Evolutionary conservation across 2,329 filamentous ascomycete species (phyloP).

Genomic region (Hypoxylon sp.): DNA sequence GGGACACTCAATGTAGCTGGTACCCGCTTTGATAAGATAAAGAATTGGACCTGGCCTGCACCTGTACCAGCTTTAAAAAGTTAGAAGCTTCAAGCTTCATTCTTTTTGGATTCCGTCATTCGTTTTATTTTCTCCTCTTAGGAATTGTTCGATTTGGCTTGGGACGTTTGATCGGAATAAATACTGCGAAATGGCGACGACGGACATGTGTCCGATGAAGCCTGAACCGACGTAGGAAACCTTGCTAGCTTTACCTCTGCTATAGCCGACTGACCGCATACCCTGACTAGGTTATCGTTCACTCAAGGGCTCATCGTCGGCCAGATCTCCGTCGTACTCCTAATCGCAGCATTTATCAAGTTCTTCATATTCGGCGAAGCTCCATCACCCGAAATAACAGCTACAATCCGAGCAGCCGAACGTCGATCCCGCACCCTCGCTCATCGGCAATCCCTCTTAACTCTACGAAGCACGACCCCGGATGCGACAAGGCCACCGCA

Average conservation of each 20-base stretch:
- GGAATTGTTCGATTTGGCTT: slow-evolving; percentile 8
- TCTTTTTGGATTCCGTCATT: slow-evolving; percentile 11
- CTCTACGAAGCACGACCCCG: slow-evolving; percentile 62
- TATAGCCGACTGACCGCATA: slow-evolving; percentile 40
- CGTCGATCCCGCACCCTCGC: slow-evolving; percentile 79
- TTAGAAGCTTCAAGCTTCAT: slow-evolving; percentile 20
- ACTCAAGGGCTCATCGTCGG: slow-evolving; percentile 94
- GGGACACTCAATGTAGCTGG: slow-evolving; percentile 7
- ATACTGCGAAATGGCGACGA: slow-evolving; percentile 45
- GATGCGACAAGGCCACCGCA: slow-evolving; percentile 53
- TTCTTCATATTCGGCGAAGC: slow-evolving; percentile 99
- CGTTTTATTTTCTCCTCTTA: slow-evolving; percentile 6
- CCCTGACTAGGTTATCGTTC: slow-evolving; percentile 78
- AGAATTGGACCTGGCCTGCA: slow-evolving; percentile 28
- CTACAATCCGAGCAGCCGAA: slow-evolving; percentile 79
- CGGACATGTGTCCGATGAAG: slow-evolving; percentile 53
- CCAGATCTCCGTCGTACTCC: slow-evolving; percentile 89
- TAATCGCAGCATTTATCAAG: slow-evolving; percentile 96
- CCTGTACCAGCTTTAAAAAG: slow-evolving; percentile 22
- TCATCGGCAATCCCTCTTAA: slow-evolving; percentile 80
- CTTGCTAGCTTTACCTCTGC: slow-evolving; percentile 20
- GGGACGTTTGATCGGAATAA: slow-evolving; percentile 27
- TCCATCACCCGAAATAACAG: slow-evolving; percentile 84
- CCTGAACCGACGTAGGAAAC: slow-evolving; percentile 52
- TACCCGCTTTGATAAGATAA: slow-evolving; percentile 50